Conservation (phyloP, 179 eudicot species). For the Sideroxylon spinosum region DNA sequence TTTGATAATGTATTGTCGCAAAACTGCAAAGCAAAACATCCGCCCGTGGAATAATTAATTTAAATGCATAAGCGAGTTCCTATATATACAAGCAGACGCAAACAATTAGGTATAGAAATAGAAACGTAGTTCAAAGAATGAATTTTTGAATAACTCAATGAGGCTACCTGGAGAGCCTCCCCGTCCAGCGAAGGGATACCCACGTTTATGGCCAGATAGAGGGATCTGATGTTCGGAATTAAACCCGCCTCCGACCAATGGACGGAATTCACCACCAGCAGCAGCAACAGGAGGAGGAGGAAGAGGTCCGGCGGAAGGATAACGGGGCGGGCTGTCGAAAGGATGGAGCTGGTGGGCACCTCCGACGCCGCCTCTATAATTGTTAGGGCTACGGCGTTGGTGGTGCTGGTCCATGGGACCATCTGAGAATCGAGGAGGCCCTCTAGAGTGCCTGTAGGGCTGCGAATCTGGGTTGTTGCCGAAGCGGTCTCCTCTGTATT, state of each 20-base stretch:
- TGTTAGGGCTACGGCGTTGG: slow-evolving; percentile 30
- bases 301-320: slow-evolving; percentile 20
- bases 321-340: slow-evolving; percentile 49
- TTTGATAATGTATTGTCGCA: too few relatives aligned
- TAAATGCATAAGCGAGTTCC: too few relatives aligned
- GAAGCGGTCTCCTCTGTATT: slow-evolving; percentile 42
- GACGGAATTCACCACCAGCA: slow-evolving; percentile 22
- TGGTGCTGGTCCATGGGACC: slow-evolving; percentile 26
- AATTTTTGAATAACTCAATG: not conserved
- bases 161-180: slow-evolving; percentile 60
- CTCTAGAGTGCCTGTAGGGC: slow-evolving; percentile 35
- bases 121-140: not conserved
- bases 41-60: too few relatives aligned
- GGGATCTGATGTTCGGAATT: slow-evolving; percentile 13
- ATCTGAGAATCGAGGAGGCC: slow-evolving; percentile 51
- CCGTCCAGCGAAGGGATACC: slow-evolving; percentile 41
- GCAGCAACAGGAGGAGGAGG: too few relatives aligned
- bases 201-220: slow-evolving; percentile 67
- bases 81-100: too few relatives aligned
- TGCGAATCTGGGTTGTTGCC: slow-evolving; percentile 31
- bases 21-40: too few relatives aligned
- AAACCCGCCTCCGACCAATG: slow-evolving; percentile 25
- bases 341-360: slow-evolving; percentile 29
- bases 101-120: not conserved
- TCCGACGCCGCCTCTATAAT: slow-evolving; percentile 22